Base-by-base conservation (phyloP, 805 yeast species). In the Myxozyma vanderwaltii region DNA sequence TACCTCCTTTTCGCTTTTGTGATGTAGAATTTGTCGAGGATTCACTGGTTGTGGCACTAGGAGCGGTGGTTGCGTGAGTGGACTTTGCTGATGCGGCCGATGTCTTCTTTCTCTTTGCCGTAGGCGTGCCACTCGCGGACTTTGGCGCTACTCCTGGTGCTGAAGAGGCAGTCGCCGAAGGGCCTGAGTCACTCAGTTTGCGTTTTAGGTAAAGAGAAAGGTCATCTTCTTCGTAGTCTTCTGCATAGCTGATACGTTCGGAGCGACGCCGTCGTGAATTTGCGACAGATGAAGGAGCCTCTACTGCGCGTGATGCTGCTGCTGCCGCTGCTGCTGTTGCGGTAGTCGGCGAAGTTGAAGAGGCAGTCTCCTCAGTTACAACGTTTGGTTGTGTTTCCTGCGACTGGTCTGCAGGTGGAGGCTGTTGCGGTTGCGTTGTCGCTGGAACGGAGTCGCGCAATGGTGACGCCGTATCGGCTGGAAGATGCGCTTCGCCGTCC, bases 191-290 rank as follows among this genome's bases (percentile, higher is more conserved):
- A 15, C 54, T 29, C 33, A 29, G 6, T n/a, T 56, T 33, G 45
- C 46, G 56, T 23, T 26, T 33, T 19, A 38, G 51, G 23, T 33
- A 23, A 15, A 43, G 35, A 7, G 29, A 27, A 31, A 45, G 36
- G 23, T 64, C 67, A 24, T 60, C 61, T 12, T 54, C 56, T n/a
- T 44, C 56, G n/a, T 52, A 41, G 27, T 66, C 68, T 47, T 69
- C 72, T 15, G 70, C 66, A 43, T 69, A 69, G 49, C 68, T 68
- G 43, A 69, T 69, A 40, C 71, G 56, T 21, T 35, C 56, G 13
- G 45, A n/a, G 2, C 63, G 55, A 45, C 72, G 51, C 24, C 51
- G 49, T 7, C 54, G 54, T 15, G 54, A 41, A 33, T 17, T 40
- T 8, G 56, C 45, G 27, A 52, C 51, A 12, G 51, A 36, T 17